Evolutionary conservation across 2,329 filamentous ascomycete species (phyloP).

Genomic region (Colletotrichum orbiculare): DNA sequence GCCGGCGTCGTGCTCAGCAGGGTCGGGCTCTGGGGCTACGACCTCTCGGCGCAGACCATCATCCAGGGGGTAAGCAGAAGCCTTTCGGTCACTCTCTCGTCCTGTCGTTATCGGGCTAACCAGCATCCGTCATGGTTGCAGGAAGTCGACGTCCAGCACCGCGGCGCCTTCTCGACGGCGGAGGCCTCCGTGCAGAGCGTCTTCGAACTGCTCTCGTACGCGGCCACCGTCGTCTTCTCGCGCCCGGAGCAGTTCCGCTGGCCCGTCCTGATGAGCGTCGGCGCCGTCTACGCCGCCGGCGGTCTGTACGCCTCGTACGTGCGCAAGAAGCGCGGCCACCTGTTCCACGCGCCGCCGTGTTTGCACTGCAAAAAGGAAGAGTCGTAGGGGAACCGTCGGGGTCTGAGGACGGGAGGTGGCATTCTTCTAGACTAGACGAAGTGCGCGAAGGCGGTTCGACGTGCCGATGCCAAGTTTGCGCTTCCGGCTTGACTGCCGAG

Average conservation of each 20-base stretch:
- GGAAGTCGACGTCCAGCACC: conserved; percentile 8
- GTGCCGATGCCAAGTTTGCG: conserved; percentile 1
- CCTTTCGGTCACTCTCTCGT: not conserved
- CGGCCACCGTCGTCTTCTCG: conserved; percentile 6
- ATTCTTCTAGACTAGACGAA: not conserved
- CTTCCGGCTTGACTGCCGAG: conserved; percentile 8
- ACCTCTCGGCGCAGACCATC: conserved; percentile 3
- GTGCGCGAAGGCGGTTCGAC: not conserved
- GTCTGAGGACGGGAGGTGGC: not conserved
- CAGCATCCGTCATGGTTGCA: not conserved
- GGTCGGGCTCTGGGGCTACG: conserved; percentile 23
- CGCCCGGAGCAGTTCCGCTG: conserved; percentile 26
- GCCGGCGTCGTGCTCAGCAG: conserved; percentile 8
- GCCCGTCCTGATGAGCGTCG: conserved; percentile 10
- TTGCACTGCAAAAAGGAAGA: conserved; percentile 7
- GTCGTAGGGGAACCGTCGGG: not conserved
- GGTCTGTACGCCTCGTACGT: conserved; percentile 46
- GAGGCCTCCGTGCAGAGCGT: conserved; percentile 20
- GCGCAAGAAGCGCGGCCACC: conserved; percentile 45
- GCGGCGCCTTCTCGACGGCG: conserved; percentile 20
- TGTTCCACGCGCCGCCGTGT: conserved; percentile 43
- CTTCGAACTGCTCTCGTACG: conserved; percentile 20
- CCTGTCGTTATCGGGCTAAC: not conserved
- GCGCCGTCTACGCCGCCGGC: conserved; percentile 36
- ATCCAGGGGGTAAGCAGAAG: conserved; percentile 6